These are phyloP conservation scores for Candida arabinofermentans DNA, from an alignment of 805 yeast species.

Conservation along the genomic window DNA sequence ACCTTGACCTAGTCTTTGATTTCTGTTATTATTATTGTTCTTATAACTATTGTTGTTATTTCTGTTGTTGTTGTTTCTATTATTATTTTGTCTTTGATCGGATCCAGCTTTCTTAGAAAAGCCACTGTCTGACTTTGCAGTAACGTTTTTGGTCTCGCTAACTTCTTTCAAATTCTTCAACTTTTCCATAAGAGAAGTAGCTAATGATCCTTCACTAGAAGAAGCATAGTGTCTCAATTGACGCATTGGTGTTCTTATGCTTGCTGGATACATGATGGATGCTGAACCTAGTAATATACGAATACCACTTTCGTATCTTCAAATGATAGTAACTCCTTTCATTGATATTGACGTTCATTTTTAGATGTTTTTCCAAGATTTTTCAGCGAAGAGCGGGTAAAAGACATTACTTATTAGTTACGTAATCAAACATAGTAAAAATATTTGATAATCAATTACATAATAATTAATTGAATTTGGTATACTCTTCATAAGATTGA, in stretches of 20 bases:
- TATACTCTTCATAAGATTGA: no score
- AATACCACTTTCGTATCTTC: no score
- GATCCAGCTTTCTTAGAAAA: not conserved
- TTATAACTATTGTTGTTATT: not conserved
- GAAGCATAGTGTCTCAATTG: not conserved
- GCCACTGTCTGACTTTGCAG: not conserved
- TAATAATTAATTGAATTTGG: no score
- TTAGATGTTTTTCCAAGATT: not conserved
- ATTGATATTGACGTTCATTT: not conserved
- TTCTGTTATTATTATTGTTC: not conserved
- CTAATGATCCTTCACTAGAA: not conserved
- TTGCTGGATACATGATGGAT: not conserved
- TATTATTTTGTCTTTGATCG: not conserved
- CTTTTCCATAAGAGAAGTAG: not conserved
- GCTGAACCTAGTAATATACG: no score
- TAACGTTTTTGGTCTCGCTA: not conserved
- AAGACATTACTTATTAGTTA: no score
- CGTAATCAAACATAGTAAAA: not conserved
- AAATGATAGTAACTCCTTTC: no score
- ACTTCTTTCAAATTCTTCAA: not conserved
- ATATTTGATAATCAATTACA: not conserved
- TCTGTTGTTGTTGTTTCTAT: slow-evolving; percentile 1
- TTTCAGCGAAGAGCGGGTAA: not conserved
- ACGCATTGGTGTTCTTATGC: not conserved
- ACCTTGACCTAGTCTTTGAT: no score